Evolutionary conservation across 2,329 filamentous ascomycete species (phyloP).

Genomic region (Sporothrix luriei): DNA sequence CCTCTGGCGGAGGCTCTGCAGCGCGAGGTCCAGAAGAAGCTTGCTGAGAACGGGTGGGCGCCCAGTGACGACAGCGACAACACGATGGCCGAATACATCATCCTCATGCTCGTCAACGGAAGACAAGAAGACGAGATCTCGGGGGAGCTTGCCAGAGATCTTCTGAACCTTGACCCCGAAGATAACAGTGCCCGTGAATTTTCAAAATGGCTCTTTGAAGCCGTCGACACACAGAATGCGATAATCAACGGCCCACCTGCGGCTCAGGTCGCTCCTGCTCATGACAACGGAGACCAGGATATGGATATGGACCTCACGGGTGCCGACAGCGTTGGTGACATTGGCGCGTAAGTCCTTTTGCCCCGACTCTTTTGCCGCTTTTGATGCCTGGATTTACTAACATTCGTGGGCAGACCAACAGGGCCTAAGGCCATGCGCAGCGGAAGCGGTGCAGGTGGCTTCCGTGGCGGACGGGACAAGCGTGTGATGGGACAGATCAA

Average conservation of each 20-base stretch:
- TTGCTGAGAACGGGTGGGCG: constrained; percentile 91
- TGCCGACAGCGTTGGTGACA: constrained; percentile 47
- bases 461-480: constrained; percentile 67
- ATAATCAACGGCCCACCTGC: constrained; percentile 57
- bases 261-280: constrained; percentile 23
- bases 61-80: constrained; percentile 75
- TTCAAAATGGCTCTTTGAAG: constrained; percentile 88
- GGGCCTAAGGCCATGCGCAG: constrained; percentile 95
- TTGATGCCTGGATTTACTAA: not conserved
- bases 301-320: constrained; percentile 69
- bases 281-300: constrained; percentile 56
- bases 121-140: constrained; percentile 91
- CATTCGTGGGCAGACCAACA: constrained; percentile 68
- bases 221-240: constrained; percentile 69
- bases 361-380: not conserved
- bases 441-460: constrained; percentile 60
- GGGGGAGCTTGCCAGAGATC: constrained; percentile 81
- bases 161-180: constrained; percentile 79
- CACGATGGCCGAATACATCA: constrained; percentile 91
- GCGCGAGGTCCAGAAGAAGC: constrained; percentile 81
- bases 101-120: constrained; percentile 94
- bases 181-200: constrained; percentile 83
- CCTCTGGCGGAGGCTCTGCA: constrained; percentile 84
- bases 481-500: constrained; percentile 84
- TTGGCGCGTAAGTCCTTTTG: constrained; percentile 58